Evolutionary conservation across 345 rosid genomes (phyloP).

Genomic region (Pistacia integerrima): DNA sequence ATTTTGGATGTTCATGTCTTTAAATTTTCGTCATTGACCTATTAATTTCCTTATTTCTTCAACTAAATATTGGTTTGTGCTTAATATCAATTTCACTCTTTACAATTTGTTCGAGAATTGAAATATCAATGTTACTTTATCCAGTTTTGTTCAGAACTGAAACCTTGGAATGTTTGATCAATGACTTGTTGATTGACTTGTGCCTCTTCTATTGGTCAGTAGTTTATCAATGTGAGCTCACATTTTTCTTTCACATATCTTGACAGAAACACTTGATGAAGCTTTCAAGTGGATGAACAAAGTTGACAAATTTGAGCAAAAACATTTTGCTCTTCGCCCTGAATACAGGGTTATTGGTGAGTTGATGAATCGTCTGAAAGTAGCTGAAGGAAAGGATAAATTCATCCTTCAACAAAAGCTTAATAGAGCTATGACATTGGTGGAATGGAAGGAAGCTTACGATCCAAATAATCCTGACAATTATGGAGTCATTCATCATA

Average conservation of each 20-base stretch:
- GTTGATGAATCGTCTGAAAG: constrained; percentile 74
- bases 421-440: constrained; percentile 83
- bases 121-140: neutral
- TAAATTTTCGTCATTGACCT: too few relatives aligned
- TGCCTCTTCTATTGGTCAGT: neutral
- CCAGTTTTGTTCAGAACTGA: neutral
- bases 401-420: constrained; percentile 85
- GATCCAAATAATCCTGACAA: constrained; percentile 87
- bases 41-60: neutral
- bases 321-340: constrained; percentile 68
- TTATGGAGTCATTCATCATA: constrained; percentile 63
- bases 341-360: constrained; percentile 94
- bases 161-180: neutral
- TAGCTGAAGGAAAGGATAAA: constrained; percentile 86
- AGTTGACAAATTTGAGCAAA: constrained; percentile 81
- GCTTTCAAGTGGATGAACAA: constrained; percentile 74
- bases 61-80: neutral
- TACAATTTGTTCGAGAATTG: neutral
- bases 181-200: neutral
- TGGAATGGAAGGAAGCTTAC: constrained; percentile 85
- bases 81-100: neutral
- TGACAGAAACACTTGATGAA: constrained; percentile 75
- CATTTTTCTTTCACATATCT: neutral
- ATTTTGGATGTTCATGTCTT: too few relatives aligned
- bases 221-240: neutral